Percentiles rank a stretch among this genome's conserved stretches.
phyloP scores from a whole-genome alignment of 2,329 filamentous ascomycete genomes.

The Fonsecaea pedrosoi region DNA sequence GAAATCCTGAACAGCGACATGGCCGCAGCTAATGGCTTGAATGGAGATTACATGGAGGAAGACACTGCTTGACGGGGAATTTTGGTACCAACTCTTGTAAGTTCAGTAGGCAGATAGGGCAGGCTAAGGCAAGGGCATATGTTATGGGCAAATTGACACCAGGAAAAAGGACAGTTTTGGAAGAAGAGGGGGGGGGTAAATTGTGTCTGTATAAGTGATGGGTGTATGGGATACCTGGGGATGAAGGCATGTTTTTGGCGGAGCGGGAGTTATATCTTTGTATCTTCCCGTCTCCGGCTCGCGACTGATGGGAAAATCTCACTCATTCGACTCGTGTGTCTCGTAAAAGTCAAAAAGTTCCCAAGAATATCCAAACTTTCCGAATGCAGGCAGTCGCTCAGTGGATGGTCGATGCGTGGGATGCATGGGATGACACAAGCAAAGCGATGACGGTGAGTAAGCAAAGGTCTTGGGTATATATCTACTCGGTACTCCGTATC shows the following conservation, averaged over 20 bases:
- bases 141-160: slow-evolving; percentile 13
- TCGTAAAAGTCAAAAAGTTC: too few relatives aligned
- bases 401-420: not conserved
- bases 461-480: slow-evolving; percentile 14
- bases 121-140: not conserved
- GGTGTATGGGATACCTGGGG: not conserved
- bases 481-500: not conserved
- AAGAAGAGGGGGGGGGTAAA: not conserved
- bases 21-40: slow-evolving; percentile 30
- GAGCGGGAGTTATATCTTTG: not conserved
- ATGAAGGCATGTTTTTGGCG: not conserved
- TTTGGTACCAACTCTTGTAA: not conserved
- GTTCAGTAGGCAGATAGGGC: not conserved
- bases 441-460: slow-evolving; percentile 22
- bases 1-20: slow-evolving; percentile 38
- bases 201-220: not conserved
- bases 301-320: not conserved
- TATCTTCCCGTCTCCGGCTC: not conserved
- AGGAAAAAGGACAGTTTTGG: not conserved
- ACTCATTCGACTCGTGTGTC: not conserved
- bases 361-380: not conserved
- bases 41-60: slow-evolving; percentile 27
- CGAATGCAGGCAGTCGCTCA: slow-evolving; percentile 16
- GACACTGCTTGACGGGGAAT: slow-evolving; percentile 24
- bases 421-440: slow-evolving; percentile 14